Conservation (phyloP, 108 stramenopile species). For the Pseudonitzschia pungens region DNA sequence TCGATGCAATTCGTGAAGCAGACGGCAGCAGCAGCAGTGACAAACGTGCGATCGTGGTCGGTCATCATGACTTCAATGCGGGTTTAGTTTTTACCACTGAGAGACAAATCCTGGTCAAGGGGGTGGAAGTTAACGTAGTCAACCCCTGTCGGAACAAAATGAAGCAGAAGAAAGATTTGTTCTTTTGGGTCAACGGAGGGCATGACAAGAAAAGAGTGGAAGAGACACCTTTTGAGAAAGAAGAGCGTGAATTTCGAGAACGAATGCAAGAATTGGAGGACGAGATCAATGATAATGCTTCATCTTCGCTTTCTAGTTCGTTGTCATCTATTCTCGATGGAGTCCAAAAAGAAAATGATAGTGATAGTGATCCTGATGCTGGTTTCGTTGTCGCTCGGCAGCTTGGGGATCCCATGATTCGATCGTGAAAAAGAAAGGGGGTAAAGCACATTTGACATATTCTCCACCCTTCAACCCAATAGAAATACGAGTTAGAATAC, state of each 20-base stretch:
- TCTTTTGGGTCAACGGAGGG: neutral
- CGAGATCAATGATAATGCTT: neutral
- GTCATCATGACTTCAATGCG: slow-evolving; percentile 5
- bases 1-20: slow-evolving; percentile 1
- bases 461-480: no score
- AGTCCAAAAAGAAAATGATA: neutral
- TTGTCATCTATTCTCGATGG: neutral
- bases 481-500: no score
- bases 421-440: neutral
- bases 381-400: neutral
- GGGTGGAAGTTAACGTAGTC: neutral
- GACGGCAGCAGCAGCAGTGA: neutral
- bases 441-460: neutral
- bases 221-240: neutral
- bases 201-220: neutral
- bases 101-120: neutral
- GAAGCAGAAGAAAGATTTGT: neutral
- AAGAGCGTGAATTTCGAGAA: neutral
- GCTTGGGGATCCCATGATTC: neutral
- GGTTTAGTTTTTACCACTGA: neutral
- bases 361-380: neutral
- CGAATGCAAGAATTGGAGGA: slow-evolving; percentile 1
- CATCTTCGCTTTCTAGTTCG: neutral
- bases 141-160: neutral
- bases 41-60: neutral